Evolutionary conservation across 106 monocot genomes (phyloP), one percentile per base, ranked within the genome.

Genomic region (Gastrodia elata): DNA sequence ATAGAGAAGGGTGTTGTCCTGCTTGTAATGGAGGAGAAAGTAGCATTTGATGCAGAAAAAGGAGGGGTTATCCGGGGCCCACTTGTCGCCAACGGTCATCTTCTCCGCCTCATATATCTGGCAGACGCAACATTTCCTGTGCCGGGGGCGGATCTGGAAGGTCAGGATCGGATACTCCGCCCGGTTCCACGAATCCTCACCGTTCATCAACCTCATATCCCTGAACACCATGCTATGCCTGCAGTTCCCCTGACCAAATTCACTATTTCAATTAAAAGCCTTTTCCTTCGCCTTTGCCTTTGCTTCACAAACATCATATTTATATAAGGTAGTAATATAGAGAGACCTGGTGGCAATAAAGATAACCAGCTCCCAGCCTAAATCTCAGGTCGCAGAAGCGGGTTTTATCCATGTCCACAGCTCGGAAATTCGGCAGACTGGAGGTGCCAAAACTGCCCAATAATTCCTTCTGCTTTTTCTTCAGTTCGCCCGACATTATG

Each of bases 21-120:
- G 88, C 40, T 93, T 87, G 78, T 93, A 97, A 76, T 97, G 96
- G 61, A 97, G 93, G 27, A 97, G 96, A 76, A 81, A 88, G 37
- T 97, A 93, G 58, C 96, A 97, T 27, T 90, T 90, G 35, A 90
- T 80, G 76, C 96, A 97, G 79, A 97, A 97, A 76, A 88, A 92
- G 42, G 86, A 90, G 11, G 96, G 96, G 69, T 88, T 93, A 26
- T 81, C 65, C 8, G 73, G 75, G 6, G 92, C 86, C 92, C 90
- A 97, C 70, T 86, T 88, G 36, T 97, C 96, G 32, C 93, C 90
- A 2, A 86, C 86, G 25, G 96, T 90, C 81, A 90, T 83, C 78
- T 90, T 97, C 3, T 81, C 77, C n/a, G 92, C 90, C 6, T 30
- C 73, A 43, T 86, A 87, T 38, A 97, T 87, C 18, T 84, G 68